These are phyloP conservation scores for Collybia nuda DNA, from an alignment of 768 basidiomycete genomes.

Conservation along the genomic window DNA sequence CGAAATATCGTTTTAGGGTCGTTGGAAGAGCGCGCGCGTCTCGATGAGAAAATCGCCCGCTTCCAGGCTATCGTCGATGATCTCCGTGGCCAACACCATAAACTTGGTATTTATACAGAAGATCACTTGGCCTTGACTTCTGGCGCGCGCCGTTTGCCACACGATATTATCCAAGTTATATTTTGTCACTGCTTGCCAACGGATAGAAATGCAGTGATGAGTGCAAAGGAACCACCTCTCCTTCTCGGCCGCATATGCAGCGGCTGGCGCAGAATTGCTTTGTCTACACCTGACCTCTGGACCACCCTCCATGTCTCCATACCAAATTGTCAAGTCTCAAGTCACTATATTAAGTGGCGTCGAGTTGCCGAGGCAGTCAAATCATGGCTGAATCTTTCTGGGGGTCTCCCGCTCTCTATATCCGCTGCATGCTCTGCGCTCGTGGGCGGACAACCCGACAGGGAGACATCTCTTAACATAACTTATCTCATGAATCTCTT, in stretches of 20 bases:
- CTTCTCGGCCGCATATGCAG: conserved; percentile 4
- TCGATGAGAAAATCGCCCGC: not conserved
- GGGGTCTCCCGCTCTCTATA: conserved; percentile 1
- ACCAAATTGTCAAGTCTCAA: not conserved
- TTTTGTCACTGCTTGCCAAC: not conserved
- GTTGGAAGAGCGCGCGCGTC: not conserved
- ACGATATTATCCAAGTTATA: conserved; percentile 1
- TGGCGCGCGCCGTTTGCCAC: not conserved
- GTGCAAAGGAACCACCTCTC: conserved; percentile 1
- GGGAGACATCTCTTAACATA: not conserved
- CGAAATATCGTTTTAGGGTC: not conserved
- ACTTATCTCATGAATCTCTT: not conserved
- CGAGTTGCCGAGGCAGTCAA: not conserved
- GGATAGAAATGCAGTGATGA: conserved; percentile 1
- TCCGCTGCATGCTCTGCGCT: not conserved
- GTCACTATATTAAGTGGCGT: not conserved
- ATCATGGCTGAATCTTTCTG: conserved; percentile 5
- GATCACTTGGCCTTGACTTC: conserved; percentile 1
- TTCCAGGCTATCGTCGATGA: not conserved
- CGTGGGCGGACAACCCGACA: not conserved
- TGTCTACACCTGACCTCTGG: conserved; percentile 1
- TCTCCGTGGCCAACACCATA: not conserved
- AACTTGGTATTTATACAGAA: not conserved
- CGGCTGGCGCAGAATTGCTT: not conserved
- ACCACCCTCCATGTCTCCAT: not conserved